These are phyloP conservation scores for Sonneratia alba DNA, from an alignment of 345 rosid species.

Conservation along the genomic window DNA sequence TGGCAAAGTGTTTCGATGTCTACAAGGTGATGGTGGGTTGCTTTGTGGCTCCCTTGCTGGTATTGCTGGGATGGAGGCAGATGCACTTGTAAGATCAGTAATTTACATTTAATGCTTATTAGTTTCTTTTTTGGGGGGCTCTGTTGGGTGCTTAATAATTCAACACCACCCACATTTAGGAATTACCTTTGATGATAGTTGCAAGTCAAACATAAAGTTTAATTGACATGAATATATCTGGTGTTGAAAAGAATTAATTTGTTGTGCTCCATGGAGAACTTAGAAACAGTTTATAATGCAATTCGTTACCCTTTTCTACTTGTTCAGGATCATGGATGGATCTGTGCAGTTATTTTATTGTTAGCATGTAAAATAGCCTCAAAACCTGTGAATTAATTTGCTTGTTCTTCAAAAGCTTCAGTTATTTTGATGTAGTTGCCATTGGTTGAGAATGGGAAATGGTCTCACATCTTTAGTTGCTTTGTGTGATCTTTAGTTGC, in stretches of 20 bases:
- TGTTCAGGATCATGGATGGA: background rate
- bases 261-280: background rate
- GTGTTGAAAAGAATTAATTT: background rate
- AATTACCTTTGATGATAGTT: background rate
- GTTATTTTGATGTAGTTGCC: background rate
- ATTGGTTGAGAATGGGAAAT: background rate
- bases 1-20: conserved; percentile 76
- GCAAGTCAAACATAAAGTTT: background rate
- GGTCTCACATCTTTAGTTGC: conserved; percentile 8
- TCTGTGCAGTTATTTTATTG: background rate
- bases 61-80: conserved; percentile 93
- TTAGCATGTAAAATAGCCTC: background rate
- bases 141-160: background rate
- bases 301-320: background rate
- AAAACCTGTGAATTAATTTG: background rate
- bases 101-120: background rate
- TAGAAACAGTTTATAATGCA: background rate
- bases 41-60: conserved; percentile 92
- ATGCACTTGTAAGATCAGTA: conserved; percentile 69
- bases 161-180: background rate
- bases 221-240: background rate
- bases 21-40: conserved; percentile 97
- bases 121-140: no score
- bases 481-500: conserved; percentile 55
- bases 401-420: no score